Evolutionary conservation across 768 basidiomycete genomes (phyloP).

Genomic region (Tephrocybe sp.): DNA sequence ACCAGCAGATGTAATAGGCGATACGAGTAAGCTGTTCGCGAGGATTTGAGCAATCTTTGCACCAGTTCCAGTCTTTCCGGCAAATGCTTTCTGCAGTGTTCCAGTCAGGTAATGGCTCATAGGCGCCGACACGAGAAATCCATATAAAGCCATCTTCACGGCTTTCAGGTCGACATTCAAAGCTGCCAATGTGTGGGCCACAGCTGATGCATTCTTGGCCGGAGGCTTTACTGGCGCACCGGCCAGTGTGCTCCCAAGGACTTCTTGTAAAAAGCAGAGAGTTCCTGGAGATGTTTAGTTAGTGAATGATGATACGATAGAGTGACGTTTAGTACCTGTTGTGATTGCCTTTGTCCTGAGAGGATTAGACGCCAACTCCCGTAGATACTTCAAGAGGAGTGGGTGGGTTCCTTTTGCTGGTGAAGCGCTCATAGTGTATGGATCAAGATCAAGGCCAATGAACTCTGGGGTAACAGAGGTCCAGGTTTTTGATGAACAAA

Average conservation of each 20-base stretch:
- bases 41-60: slow-evolving; percentile 72
- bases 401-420: slow-evolving; percentile 33
- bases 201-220: slow-evolving; percentile 50
- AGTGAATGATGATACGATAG: not conserved
- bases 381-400: slow-evolving; percentile 67
- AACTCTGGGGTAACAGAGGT: slow-evolving; percentile 5
- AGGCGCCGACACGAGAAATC: slow-evolving; percentile 81
- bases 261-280: slow-evolving; percentile 73
- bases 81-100: slow-evolving; percentile 70
- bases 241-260: slow-evolving; percentile 72
- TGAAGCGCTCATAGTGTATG: slow-evolving; percentile 37
- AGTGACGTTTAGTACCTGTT: slow-evolving; percentile 47
- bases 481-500: slow-evolving; percentile 4
- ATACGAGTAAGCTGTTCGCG: slow-evolving; percentile 71
- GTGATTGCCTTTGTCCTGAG: slow-evolving; percentile 81
- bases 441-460: slow-evolving; percentile 1
- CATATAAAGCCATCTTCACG: slow-evolving; percentile 81
- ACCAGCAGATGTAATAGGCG: slow-evolving; percentile 75
- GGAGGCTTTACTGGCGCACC: slow-evolving; percentile 50
- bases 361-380: slow-evolving; percentile 64
- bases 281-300: slow-evolving; percentile 31
- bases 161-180: slow-evolving; percentile 68
- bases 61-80: slow-evolving; percentile 61
- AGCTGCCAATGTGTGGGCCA: slow-evolving; percentile 50
- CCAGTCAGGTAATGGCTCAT: slow-evolving; percentile 74